A percentile compares a stretch with the other conserved stretches of the same genome.
Evolutionary conservation across 2,329 filamentous ascomycete species (phyloP).

Genomic region (Grosmannia clavigera): DNA sequence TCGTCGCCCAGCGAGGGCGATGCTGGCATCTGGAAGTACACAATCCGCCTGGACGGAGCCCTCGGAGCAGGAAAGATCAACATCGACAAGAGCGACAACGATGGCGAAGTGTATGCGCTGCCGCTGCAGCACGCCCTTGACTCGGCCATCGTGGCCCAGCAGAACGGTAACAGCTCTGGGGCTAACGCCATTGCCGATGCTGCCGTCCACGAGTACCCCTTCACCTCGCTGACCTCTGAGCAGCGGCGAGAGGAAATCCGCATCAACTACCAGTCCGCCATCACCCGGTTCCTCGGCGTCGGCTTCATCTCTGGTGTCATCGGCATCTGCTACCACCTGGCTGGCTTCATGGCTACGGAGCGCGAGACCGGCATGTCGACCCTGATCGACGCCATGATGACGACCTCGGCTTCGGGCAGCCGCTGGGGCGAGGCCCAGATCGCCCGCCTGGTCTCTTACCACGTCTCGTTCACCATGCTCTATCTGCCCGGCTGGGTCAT

Average conservation of each 20-base stretch:
- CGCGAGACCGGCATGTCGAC: constrained; percentile 80
- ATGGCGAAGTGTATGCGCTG: constrained; percentile 60
- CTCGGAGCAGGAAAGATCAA: constrained; percentile 54
- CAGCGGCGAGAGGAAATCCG: constrained; percentile 56
- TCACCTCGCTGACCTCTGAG: constrained; percentile 56
- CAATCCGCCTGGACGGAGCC: constrained; percentile 61
- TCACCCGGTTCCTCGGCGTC: constrained; percentile 66
- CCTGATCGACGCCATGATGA: constrained; percentile 85
- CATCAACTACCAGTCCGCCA: constrained; percentile 54
- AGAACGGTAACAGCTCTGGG: constrained; percentile 23
- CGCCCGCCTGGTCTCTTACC: constrained; percentile 65
- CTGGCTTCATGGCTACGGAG: constrained; percentile 75
- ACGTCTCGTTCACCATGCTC: constrained; percentile 66
- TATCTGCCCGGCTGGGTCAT: constrained; percentile 78
- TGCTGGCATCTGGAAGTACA: constrained; percentile 71
- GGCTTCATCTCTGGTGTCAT: constrained; percentile 70
- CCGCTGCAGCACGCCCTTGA: constrained; percentile 74
- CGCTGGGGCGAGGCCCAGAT: constrained; percentile 62
- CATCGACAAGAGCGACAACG: constrained; percentile 53
- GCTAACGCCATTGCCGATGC: constrained; percentile 16
- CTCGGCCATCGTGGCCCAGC: constrained; percentile 48
- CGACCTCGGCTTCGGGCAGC: constrained; percentile 39
- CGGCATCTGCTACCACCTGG: constrained; percentile 75
- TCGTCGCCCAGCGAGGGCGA: constrained; percentile 61
- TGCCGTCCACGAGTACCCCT: constrained; percentile 53